phyloP scores from a whole-genome alignment of 768 basidiomycete genomes.

The Kwoniella dendrophila region DNA sequence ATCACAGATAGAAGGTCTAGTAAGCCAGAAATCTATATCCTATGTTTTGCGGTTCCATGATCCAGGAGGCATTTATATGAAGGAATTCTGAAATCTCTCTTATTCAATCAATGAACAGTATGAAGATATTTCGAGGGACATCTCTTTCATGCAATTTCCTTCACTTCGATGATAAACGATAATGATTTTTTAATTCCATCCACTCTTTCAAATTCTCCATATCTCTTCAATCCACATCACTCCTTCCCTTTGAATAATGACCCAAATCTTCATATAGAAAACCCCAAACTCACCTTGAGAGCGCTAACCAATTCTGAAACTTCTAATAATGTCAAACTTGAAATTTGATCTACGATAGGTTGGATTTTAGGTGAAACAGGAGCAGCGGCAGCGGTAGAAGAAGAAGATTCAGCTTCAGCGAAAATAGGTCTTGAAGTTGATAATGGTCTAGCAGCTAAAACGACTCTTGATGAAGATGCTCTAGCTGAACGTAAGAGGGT shows the following conservation, averaged over 20 bases:
- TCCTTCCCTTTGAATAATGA: not conserved
- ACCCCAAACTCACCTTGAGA: constrained; percentile 70
- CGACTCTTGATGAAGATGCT: constrained; percentile 23
- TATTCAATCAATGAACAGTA: too few relatives aligned
- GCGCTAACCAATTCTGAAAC: constrained; percentile 90
- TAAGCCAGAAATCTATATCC: too few relatives aligned
- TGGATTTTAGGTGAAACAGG: constrained; percentile 63
- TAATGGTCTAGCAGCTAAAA: constrained; percentile 13
- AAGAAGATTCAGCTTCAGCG: constrained; percentile 15
- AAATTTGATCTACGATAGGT: constrained; percentile 91
- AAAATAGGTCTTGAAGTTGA: constrained; percentile 20
- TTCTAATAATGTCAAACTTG: constrained; percentile 81
- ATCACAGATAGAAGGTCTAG: too few relatives aligned
- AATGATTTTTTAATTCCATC: too few relatives aligned
- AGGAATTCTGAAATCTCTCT: too few relatives aligned
- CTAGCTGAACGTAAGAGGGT: constrained; percentile 22
- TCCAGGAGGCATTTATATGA: too few relatives aligned
- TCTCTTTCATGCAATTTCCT: too few relatives aligned
- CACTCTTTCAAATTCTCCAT: too few relatives aligned
- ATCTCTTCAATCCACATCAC: not conserved
- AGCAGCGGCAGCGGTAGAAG: constrained; percentile 2
- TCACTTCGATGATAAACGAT: too few relatives aligned
- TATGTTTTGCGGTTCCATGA: too few relatives aligned
- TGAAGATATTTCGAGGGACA: too few relatives aligned
- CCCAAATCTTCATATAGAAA: not conserved